Evolutionary conservation across 1,284 basidiomycete genomes (phyloP).

Genomic region (Mycena sp.): DNA sequence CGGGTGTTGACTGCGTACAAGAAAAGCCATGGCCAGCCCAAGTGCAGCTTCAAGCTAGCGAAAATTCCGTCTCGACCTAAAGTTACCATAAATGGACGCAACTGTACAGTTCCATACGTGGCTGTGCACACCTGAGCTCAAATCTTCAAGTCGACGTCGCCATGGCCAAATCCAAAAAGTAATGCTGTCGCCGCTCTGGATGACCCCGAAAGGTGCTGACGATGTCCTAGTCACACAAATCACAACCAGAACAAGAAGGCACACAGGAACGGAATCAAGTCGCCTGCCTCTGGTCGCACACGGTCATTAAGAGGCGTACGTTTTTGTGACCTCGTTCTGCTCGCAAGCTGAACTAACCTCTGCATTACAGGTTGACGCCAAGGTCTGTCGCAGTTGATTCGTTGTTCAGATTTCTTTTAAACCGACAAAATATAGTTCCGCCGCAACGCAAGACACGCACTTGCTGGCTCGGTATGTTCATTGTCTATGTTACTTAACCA

Average conservation of each 20-base stretch:
- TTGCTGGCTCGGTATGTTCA: slow-evolving; percentile 78
- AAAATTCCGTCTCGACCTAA: too few species aligned
- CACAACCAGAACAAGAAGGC: slow-evolving; percentile 97
- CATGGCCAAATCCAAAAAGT: slow-evolving; percentile 90
- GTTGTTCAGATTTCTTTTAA: slow-evolving; percentile 17
- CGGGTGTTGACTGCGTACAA: too few species aligned
- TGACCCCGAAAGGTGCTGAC: slow-evolving; percentile 8
- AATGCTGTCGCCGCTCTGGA: slow-evolving; percentile 32
- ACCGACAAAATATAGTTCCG: slow-evolving; percentile 72
- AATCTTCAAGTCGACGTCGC: slow-evolving; percentile 42
- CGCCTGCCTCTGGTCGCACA: slow-evolving; percentile 78
- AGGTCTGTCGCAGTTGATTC: slow-evolving; percentile 59
- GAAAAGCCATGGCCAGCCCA: too few species aligned
- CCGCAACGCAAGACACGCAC: slow-evolving; percentile 84
- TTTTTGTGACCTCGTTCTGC: slow-evolving; percentile 33
- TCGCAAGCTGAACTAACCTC: neutral
- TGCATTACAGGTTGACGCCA: slow-evolving; percentile 77
- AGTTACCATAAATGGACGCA: too few species aligned
- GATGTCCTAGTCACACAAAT: slow-evolving; percentile 74
- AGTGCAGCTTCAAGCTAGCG: too few species aligned
- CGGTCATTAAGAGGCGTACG: slow-evolving; percentile 92
- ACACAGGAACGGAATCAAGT: slow-evolving; percentile 97
- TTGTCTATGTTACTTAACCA: slow-evolving; percentile 9
- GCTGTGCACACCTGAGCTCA: neutral
- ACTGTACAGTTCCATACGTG: neutral